Evolutionary conservation across 2,329 filamentous ascomycete species (phyloP).

Genomic region (Colletotrichum tamarilloi): DNA sequence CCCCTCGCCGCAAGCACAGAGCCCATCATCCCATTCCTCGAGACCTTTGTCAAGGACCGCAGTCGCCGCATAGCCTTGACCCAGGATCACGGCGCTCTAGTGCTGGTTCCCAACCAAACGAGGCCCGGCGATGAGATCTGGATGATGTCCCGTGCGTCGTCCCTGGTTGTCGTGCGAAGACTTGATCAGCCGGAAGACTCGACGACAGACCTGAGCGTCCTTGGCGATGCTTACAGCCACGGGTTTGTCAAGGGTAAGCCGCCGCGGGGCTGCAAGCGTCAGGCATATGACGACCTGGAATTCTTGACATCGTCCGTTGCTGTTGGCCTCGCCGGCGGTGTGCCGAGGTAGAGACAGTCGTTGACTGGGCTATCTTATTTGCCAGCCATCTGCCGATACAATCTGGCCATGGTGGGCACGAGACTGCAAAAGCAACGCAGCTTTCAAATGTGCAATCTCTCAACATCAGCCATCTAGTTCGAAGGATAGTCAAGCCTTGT

Average conservation of each 20-base stretch:
- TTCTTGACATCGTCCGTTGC: conserved; percentile 35
- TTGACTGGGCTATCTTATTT: not conserved
- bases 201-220: conserved; percentile 13
- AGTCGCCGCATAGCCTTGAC: conserved; percentile 31
- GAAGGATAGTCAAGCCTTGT: not conserved
- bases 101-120: conserved; percentile 23
- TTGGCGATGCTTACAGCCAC: conserved; percentile 32
- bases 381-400: not conserved
- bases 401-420: not conserved
- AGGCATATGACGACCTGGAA: conserved; percentile 27
- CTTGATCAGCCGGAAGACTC: not conserved
- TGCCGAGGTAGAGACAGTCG: conserved; percentile 10
- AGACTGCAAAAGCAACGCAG: not conserved
- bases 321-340: conserved; percentile 33
- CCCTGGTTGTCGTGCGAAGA: conserved; percentile 20
- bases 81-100: conserved; percentile 31
- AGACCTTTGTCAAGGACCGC: conserved; percentile 29
- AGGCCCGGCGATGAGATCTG: conserved; percentile 34
- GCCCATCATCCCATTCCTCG: conserved; percentile 39
- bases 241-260: conserved; percentile 15
- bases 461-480: not conserved
- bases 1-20: conserved; percentile 39
- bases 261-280: conserved; percentile 2
- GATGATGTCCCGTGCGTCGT: conserved; percentile 21
- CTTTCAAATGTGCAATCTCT: not conserved